These are phyloP conservation scores for Aaosphaeria arxii DNA, from an alignment of 2,329 filamentous ascomycete species.

Conservation along the genomic window DNA sequence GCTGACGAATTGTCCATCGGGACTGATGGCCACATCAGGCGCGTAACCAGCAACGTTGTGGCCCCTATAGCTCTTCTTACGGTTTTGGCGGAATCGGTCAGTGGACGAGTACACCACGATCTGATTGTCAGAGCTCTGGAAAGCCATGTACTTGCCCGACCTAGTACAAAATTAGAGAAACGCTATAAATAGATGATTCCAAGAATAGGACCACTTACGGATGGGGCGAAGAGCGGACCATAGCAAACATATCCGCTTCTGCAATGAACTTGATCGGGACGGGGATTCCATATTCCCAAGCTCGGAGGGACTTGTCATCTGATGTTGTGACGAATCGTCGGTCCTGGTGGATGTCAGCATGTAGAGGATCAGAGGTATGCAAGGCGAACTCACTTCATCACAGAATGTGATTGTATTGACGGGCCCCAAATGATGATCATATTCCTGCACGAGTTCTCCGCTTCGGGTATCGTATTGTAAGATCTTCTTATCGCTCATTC, in stretches of 20 bases:
- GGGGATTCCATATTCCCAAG: conserved; percentile 98
- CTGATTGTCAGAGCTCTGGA: conserved; percentile 92
- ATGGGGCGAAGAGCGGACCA: conserved; percentile 81
- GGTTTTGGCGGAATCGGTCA: conserved; percentile 94
- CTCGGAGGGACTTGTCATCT: conserved; percentile 91
- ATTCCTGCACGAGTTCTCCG: conserved; percentile 86
- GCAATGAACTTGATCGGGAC: conserved; percentile 98
- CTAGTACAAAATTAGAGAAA: too few relatives aligned
- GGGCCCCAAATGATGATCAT: conserved; percentile 96
- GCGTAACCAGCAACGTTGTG: conserved; percentile 95
- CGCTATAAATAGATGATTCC: too few relatives aligned
- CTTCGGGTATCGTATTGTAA: conserved; percentile 90
- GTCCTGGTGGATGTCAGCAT: conserved; percentile 44
- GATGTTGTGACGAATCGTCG: conserved; percentile 96
- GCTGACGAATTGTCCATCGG: conserved; percentile 87
- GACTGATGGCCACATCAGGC: conserved; percentile 82
- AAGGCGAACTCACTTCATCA: conserved; percentile 56
- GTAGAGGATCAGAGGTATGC: too few relatives aligned
- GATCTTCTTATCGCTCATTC: conserved; percentile 99
- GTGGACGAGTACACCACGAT: conserved; percentile 93
- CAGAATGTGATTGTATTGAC: conserved; percentile 98
- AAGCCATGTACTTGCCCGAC: conserved; percentile 85
- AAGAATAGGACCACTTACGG: conserved; percentile 48
- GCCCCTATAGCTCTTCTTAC: conserved; percentile 93
- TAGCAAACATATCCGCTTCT: conserved; percentile 95